A percentile compares a stretch with the other conserved stretches of the same genome.
Evolutionary conservation across 441 rosid genomes (phyloP).

Genomic region (Gossypium trilobum): DNA sequence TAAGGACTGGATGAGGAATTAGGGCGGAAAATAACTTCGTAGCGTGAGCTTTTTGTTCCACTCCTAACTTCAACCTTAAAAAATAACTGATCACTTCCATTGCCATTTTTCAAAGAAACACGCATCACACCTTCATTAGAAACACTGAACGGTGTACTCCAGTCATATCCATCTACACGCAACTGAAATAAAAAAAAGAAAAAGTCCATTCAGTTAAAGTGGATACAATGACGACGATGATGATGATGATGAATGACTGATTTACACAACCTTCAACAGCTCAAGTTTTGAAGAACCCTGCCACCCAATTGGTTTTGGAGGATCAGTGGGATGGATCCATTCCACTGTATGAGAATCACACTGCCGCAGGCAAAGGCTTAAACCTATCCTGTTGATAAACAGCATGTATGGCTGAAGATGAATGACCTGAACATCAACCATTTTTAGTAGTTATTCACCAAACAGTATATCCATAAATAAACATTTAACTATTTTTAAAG

Average conservation of each 20-base stretch:
- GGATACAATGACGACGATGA: no score
- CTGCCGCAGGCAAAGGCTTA: conserved; percentile 74
- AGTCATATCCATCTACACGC: conserved; percentile 62
- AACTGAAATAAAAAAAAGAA: conserved; percentile 39
- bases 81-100: conserved; percentile 47
- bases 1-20: conserved; percentile 79
- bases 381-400: conserved; percentile 75
- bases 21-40: conserved; percentile 88
- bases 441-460: conserved; percentile 7
- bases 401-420: conserved; percentile 85
- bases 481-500: conserved; percentile 5
- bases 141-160: conserved; percentile 91
- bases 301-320: conserved; percentile 79
- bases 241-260: background rate
- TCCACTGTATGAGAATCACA: conserved; percentile 68
- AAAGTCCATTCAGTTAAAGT: conserved; percentile 10
- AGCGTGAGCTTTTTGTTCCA: conserved; percentile 82
- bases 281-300: conserved; percentile 56
- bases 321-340: conserved; percentile 85
- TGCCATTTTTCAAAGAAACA: conserved; percentile 47
- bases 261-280: conserved; percentile 42
- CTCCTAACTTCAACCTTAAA: conserved; percentile 81
- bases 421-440: conserved; percentile 62
- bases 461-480: conserved; percentile 5
- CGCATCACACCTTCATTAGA: conserved; percentile 78